Percentiles rank a stretch among this genome's conserved stretches.
phyloP scores from a whole-genome alignment of 1,284 basidiomycete species.

The Ustilago shanxiensis region DNA sequence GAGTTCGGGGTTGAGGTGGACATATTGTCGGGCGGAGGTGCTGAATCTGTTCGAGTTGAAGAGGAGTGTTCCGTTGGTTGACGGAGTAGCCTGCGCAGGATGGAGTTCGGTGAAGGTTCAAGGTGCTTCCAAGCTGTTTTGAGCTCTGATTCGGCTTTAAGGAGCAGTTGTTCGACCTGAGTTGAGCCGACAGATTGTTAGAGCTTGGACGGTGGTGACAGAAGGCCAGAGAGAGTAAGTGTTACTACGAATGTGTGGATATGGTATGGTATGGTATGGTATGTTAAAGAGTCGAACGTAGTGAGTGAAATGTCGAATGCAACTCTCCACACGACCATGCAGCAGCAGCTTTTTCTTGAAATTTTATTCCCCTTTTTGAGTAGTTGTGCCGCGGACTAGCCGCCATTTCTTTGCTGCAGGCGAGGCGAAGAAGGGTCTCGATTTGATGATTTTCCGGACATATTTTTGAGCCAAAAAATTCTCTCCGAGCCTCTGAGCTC shows the following conservation, averaged over 20 bases:
- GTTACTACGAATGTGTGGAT: too few relatives aligned
- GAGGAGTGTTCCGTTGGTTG: background rate
- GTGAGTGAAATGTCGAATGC: background rate
- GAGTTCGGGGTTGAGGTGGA: conserved; percentile 8
- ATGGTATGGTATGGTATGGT: background rate
- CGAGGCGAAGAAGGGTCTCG: background rate
- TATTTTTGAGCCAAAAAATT: background rate
- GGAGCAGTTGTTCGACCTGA: too few relatives aligned
- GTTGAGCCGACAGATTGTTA: too few relatives aligned
- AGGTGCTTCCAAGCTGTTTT: too few relatives aligned
- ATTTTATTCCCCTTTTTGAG: background rate
- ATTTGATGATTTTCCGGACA: background rate
- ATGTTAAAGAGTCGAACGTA: background rate
- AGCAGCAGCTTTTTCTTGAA: too few relatives aligned
- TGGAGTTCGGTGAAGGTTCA: too few relatives aligned
- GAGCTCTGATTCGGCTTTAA: too few relatives aligned
- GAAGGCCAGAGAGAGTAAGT: too few relatives aligned
- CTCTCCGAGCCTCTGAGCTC: background rate
- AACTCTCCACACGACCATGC: conserved; percentile 13
- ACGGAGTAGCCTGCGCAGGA: too few relatives aligned
- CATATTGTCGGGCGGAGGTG: background rate
- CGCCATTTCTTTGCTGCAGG: background rate
- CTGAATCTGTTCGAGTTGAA: too few relatives aligned
- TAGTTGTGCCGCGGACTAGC: too few relatives aligned
- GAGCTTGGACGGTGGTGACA: too few relatives aligned